phyloP scores from a whole-genome alignment of 1,139 yeast species.

The Geotrichum macrosporum region DNA sequence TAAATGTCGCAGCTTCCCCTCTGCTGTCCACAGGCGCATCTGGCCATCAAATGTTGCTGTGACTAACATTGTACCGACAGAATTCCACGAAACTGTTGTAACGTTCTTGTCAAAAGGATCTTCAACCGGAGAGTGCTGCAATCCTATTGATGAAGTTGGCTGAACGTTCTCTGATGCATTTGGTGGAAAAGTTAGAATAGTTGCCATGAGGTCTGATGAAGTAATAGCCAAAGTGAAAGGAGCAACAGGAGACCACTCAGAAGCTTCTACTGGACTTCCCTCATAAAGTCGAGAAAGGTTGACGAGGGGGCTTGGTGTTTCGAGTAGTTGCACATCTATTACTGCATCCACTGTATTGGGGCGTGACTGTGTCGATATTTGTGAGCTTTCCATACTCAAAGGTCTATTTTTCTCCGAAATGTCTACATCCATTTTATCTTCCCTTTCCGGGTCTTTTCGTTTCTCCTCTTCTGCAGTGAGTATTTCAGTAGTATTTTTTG shows the following conservation, averaged over 20 bases:
- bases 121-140: slow-evolving; percentile 18
- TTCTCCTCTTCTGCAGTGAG: background rate
- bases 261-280: slow-evolving; percentile 23
- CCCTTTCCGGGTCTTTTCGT: slow-evolving; percentile 11
- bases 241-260: slow-evolving; percentile 30
- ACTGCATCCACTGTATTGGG: slow-evolving; percentile 14
- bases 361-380: background rate
- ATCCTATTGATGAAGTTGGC: slow-evolving; percentile 6
- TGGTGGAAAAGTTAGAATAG: slow-evolving; percentile 15
- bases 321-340: slow-evolving; percentile 16
- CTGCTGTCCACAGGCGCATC: slow-evolving; percentile 34
- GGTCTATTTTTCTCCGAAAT: background rate
- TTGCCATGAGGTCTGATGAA: slow-evolving; percentile 17
- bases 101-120: slow-evolving; percentile 29
- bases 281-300: slow-evolving; percentile 18
- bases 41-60: slow-evolving; percentile 37
- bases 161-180: slow-evolving; percentile 1
- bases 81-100: slow-evolving; percentile 35
- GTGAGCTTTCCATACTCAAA: background rate
- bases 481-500: too few relatives aligned
- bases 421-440: slow-evolving; percentile 19
- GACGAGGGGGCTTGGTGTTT: slow-evolving; percentile 15
- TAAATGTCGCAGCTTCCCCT: slow-evolving; percentile 50
- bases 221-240: slow-evolving; percentile 26
- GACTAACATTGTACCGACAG: slow-evolving; percentile 32